Evolutionary conservation across 352 stramenopile species (phyloP).

Genomic region (Phytophthora idaei): DNA sequence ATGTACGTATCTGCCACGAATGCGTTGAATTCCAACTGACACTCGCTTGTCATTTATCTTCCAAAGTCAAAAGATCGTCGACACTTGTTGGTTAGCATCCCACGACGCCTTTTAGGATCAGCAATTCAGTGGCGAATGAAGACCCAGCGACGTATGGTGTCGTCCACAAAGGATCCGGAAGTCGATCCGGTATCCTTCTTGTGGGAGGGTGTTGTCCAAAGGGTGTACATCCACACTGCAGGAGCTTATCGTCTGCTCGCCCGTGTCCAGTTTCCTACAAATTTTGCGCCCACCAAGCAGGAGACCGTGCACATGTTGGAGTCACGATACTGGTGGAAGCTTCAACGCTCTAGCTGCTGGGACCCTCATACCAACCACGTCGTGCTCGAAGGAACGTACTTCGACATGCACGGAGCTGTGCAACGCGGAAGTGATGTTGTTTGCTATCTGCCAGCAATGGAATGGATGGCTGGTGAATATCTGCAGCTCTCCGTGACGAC

Average conservation of each 20-base stretch:
- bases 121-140: slow-evolving; percentile 22
- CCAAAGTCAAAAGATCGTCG: slow-evolving; percentile 20
- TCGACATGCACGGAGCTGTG: slow-evolving; percentile 21
- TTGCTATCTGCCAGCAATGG: slow-evolving; percentile 28
- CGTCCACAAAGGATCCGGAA: not conserved
- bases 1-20: slow-evolving; percentile 8
- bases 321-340: slow-evolving; percentile 22
- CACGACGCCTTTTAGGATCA: not conserved
- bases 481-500: slow-evolving; percentile 22
- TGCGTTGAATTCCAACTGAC: not conserved
- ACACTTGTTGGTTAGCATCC: slow-evolving; percentile 15
- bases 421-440: slow-evolving; percentile 21
- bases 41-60: not conserved
- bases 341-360: slow-evolving; percentile 29
- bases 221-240: slow-evolving; percentile 30
- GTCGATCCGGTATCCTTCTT: slow-evolving; percentile 11
- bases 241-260: slow-evolving; percentile 21
- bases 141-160: slow-evolving; percentile 2
- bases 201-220: slow-evolving; percentile 24
- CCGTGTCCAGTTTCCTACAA: slow-evolving; percentile 12
- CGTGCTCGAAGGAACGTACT: slow-evolving; percentile 19
- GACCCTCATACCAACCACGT: slow-evolving; percentile 10
- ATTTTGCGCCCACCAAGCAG: not conserved
- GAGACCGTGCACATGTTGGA: not conserved
- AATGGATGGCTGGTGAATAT: slow-evolving; percentile 38